Evolutionary conservation across 148 eudicot species (phyloP), one percentile per base, ranked within the genome.

Genomic region (Limonium bicolor): DNA sequence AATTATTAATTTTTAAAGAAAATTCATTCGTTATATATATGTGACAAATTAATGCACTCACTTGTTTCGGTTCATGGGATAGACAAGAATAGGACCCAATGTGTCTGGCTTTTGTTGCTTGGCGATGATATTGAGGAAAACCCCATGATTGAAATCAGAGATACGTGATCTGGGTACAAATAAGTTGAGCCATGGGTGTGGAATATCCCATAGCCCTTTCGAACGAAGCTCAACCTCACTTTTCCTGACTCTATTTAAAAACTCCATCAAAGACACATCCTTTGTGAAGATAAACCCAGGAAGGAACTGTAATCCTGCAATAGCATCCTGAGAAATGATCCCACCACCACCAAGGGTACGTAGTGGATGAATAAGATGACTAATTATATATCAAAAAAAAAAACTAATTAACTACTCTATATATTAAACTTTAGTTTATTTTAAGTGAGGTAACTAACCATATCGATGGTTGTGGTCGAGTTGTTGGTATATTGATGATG

Each of bases 121-220:
- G 5, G 14, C 94, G 67, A 87, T 65, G 54, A 87, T 73, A 47
- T 86, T 94, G 82, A 73, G 78, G 61, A 87, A 82, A 3, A 86
- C 94, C 1, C 88, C 96, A 41, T 46, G 46, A 53, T 87, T 74
- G 46, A 87, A 87, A 11, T 78, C 88, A 1, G 58, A 65, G 24
- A 87, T 82, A 27, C 67, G 69, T 36, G 96, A 87, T 50, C 73
- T 86, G 4, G 96, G 96, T 28, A 87, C 72, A 38, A 87, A 79
- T 13, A 87, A 59, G 82, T 87, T 87, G 0, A 87, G 70, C 96
- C 96, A 87, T 20, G 94, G 94, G 64, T 87, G 96, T 0, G 96
- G 94, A 12, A 87, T 88, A 13, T 78, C 94, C 94, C 96, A 86
- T 28, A 86, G 61, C 10, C 76, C 82, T 63, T 81, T 75, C 46